Percentiles rank a stretch among this genome's conserved stretches.
phyloP scores from a whole-genome alignment of 1,284 basidiomycete genomes.

The Agroathelia rolfsii region DNA sequence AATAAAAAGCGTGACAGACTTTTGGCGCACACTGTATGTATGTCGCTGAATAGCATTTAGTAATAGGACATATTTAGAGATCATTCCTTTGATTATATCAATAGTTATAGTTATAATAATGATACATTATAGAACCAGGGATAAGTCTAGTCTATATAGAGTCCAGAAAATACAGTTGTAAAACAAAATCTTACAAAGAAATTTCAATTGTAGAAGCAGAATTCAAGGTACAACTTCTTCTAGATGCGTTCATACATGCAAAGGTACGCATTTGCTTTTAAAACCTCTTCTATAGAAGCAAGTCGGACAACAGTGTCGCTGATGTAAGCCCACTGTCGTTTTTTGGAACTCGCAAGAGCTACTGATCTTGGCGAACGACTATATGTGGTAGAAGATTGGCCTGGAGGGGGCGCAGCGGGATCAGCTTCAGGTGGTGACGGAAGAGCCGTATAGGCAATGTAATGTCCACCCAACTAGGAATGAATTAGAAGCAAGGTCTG shows the following conservation, averaged over 20 bases:
- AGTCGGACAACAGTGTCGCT: conserved; percentile 75
- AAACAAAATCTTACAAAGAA: too few relatives aligned
- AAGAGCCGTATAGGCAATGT: conserved; percentile 70
- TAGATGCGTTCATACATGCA: conserved; percentile 75
- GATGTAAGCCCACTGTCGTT: conserved; percentile 84
- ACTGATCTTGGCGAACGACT: conserved; percentile 7
- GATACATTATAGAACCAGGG: too few relatives aligned
- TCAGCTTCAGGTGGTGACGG: conserved; percentile 19
- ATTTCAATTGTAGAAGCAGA: too few relatives aligned
- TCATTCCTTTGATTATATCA: too few relatives aligned
- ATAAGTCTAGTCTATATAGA: too few relatives aligned
- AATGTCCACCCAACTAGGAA: conserved; percentile 72
- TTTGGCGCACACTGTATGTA: too few relatives aligned
- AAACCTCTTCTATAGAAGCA: conserved; percentile 77
- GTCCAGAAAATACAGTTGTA: too few relatives aligned
- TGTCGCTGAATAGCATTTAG: too few relatives aligned
- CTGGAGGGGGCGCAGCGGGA: conserved; percentile 10
- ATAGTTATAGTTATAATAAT: too few relatives aligned
- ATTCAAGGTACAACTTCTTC: not conserved
- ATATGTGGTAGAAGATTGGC: conserved; percentile 10
- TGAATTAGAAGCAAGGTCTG: conserved; percentile 9
- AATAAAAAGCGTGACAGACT: too few relatives aligned
- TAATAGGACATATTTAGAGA: too few relatives aligned
- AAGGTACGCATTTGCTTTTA: conserved; percentile 85
- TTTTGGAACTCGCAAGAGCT: conserved; percentile 9